Percentiles rank a stretch among this genome's conserved stretches.
Conservation (phyloP, 139 green algal genomes). For the Chlamydomonas sp. region DNA sequence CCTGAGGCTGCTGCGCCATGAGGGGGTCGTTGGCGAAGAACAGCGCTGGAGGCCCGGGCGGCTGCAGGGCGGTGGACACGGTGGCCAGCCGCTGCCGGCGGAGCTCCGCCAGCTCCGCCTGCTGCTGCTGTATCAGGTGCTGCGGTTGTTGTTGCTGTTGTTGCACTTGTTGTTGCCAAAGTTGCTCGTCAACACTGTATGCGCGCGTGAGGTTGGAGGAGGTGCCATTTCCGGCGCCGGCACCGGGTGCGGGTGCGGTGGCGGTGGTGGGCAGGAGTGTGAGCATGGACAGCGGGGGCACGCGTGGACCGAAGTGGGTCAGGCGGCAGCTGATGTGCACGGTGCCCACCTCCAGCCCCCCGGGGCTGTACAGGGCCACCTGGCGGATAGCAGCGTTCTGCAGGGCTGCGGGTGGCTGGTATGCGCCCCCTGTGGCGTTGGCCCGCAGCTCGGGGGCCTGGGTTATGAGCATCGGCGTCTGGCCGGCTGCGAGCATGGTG, state of each 20-base stretch:
- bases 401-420: background rate
- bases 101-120: background rate
- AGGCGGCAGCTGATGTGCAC: conserved; percentile 36
- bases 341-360: conserved; percentile 9
- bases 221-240: too few relatives aligned
- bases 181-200: background rate
- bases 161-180: background rate
- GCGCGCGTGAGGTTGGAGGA: too few relatives aligned
- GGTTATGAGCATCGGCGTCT: conserved; percentile 45
- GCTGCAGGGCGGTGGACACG: background rate
- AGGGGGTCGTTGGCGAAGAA: conserved; percentile 41
- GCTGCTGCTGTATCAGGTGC: background rate
- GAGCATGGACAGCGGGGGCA: conserved; percentile 31
- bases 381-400: conserved; percentile 12
- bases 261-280: conserved; percentile 2
- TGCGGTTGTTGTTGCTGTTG: background rate
- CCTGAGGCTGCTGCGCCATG: conserved; percentile 20
- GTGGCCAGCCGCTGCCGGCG: conserved; percentile 2
- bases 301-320: conserved; percentile 20
- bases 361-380: conserved; percentile 19
- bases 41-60: conserved; percentile 9
- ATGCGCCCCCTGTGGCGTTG: too few relatives aligned
- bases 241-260: background rate
- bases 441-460: background rate
- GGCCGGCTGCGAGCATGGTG: conserved; percentile 35